phyloP scores from a whole-genome alignment of 2,329 filamentous ascomycete genomes.

The Hymenoscyphus linearis region DNA sequence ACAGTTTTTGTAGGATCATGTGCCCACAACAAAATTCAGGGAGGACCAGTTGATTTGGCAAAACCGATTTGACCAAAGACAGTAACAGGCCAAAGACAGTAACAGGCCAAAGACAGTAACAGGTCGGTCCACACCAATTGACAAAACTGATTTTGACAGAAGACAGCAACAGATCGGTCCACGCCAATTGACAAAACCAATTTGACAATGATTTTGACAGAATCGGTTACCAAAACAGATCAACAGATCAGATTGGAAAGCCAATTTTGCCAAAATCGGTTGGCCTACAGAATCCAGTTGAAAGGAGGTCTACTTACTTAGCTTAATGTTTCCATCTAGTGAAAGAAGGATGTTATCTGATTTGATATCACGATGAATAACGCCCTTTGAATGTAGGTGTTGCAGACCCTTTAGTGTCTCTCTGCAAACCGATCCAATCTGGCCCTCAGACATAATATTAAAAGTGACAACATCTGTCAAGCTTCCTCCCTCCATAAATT shows the following conservation, averaged over 20 bases:
- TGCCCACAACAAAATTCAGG: not conserved
- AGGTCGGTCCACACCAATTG: too few species aligned
- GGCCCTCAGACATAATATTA: slow-evolving; percentile 97
- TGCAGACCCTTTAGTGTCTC: slow-evolving; percentile 90
- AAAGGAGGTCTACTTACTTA: slow-evolving; percentile 62
- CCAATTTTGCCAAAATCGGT: too few species aligned
- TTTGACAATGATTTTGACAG: too few species aligned
- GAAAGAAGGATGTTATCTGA: slow-evolving; percentile 96
- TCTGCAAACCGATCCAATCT: slow-evolving; percentile 91
- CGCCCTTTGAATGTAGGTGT: slow-evolving; percentile 93
- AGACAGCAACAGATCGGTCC: too few species aligned
- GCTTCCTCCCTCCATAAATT: slow-evolving; percentile 98
- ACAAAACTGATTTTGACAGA: too few species aligned
- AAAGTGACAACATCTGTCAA: slow-evolving; percentile 98
- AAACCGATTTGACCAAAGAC: too few species aligned
- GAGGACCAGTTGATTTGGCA: not conserved
- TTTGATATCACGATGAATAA: slow-evolving; percentile 98
- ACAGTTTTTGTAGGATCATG: not conserved
- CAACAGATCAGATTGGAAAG: too few species aligned
- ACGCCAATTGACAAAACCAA: too few species aligned
- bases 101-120: too few species aligned
- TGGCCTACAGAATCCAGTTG: not conserved
- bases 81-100: too few species aligned
- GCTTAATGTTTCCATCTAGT: slow-evolving; percentile 91
- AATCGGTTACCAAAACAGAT: too few species aligned